Conservation (phyloP, 2,329 filamentous ascomycete genomes). For the Penicillium sp. region DNA sequence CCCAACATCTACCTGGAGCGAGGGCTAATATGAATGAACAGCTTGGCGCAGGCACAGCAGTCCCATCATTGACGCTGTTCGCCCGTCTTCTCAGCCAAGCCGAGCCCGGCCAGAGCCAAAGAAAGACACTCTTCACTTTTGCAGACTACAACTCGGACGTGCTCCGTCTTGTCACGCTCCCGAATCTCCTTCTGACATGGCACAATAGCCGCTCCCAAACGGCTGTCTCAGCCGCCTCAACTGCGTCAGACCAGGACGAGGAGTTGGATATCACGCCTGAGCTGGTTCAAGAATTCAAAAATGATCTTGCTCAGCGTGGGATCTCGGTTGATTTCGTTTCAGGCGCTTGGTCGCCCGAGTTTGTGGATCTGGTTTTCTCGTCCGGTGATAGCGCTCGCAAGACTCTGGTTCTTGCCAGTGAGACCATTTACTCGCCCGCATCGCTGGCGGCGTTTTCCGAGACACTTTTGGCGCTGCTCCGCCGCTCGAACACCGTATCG, state of each 20-base stretch:
- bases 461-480: conserved; percentile 52
- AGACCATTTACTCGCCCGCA: conserved; percentile 63
- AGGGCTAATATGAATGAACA: conserved; percentile 24
- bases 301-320: conserved; percentile 39
- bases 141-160: conserved; percentile 63
- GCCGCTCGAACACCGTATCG: conserved; percentile 27
- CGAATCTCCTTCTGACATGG: conserved; percentile 61
- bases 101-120: conserved; percentile 4
- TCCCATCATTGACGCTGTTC: conserved; percentile 57
- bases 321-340: conserved; percentile 58
- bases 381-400: conserved; percentile 38
- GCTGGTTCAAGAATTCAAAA: conserved; percentile 47
- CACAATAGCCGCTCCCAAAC: conserved; percentile 25
- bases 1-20: neutral
- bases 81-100: conserved; percentile 47
- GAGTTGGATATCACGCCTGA: conserved; percentile 51
- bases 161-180: conserved; percentile 58
- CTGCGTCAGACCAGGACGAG: conserved; percentile 20
- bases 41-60: conserved; percentile 63
- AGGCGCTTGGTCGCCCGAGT: conserved; percentile 56
- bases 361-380: conserved; percentile 45
- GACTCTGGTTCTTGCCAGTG: conserved; percentile 57
- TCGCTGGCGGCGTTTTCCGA: conserved; percentile 56
- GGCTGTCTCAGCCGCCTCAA: neutral
- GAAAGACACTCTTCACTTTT: conserved; percentile 52